Percentiles rank a stretch among this genome's conserved stretches.
These are phyloP conservation scores for Suhomyces chickasaworum DNA, from an alignment of 1,139 yeast genomes.

Conservation along the genomic window DNA sequence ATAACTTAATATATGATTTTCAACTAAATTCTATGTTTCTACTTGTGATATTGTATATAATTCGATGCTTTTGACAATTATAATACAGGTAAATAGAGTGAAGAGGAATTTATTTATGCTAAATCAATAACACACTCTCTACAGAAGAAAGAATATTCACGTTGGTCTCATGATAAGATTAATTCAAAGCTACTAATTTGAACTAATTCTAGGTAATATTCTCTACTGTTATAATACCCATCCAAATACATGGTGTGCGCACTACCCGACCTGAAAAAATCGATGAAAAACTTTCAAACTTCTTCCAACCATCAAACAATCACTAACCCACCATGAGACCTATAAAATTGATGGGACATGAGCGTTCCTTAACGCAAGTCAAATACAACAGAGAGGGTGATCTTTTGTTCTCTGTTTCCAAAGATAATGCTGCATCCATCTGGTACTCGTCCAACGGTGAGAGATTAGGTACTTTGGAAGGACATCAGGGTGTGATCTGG, in stretches of 20 bases:
- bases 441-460: conserved; percentile 98
- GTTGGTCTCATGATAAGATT: too few species aligned
- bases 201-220: background rate
- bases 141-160: too few species aligned
- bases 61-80: too few species aligned
- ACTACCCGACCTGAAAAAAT: conserved; percentile 14
- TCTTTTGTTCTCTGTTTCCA: conserved; percentile 86
- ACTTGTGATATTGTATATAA: too few species aligned
- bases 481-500: conserved; percentile 94
- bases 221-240: background rate
- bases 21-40: too few species aligned
- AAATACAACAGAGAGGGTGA: conserved; percentile 96
- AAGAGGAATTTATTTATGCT: too few species aligned
- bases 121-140: too few species aligned
- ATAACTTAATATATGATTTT: too few species aligned
- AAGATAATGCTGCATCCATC: conserved; percentile 83
- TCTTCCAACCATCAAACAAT: conserved; percentile 7
- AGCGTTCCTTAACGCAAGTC: conserved; percentile 87
- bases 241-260: conserved; percentile 2
- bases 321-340: conserved; percentile 46
- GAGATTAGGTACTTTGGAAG: conserved; percentile 86
- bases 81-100: too few species aligned
- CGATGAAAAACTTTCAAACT: conserved; percentile 16
- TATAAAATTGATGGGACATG: conserved; percentile 71
- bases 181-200: too few species aligned